Percentiles rank a stretch among this genome's conserved stretches.
These are phyloP conservation scores for Jaenimonas drosophilae DNA, from an alignment of 208 protist species.

Conservation along the genomic window DNA sequence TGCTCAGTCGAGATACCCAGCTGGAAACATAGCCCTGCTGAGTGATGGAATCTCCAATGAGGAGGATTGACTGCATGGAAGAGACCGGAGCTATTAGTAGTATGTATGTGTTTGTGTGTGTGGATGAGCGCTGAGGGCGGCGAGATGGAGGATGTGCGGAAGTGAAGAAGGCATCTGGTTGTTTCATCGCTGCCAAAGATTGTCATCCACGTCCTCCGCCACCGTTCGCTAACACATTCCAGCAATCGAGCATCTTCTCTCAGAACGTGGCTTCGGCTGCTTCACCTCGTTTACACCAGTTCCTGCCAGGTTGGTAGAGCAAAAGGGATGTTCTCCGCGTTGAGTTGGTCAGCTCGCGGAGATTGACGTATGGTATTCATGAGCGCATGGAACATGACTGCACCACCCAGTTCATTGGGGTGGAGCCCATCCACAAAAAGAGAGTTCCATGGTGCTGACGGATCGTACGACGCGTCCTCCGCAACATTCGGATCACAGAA, in stretches of 20 bases:
- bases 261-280: no score
- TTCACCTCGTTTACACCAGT: no score
- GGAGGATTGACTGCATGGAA: no score
- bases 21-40: conserved; percentile 15
- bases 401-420: conserved; percentile 15
- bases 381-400: conserved; percentile 14
- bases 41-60: conserved; percentile 36
- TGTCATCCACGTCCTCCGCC: no score
- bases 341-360: neutral
- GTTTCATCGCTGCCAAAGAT: no score
- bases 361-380: conserved; percentile 7
- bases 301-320: neutral
- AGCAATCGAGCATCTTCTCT: no score
- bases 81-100: no score
- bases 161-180: no score
- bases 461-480: neutral
- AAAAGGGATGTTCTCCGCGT: neutral
- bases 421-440: conserved; percentile 17
- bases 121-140: no score
- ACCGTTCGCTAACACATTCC: no score
- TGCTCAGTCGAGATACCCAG: conserved; percentile 17
- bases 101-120: no score
- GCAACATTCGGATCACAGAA: neutral
- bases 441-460: conserved; percentile 1
- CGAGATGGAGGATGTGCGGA: no score